Evolutionary conservation across 495 filamentous ascomycete species (phyloP), one percentile per base, ranked within the genome.

Genomic region (Penicillium taxi): DNA sequence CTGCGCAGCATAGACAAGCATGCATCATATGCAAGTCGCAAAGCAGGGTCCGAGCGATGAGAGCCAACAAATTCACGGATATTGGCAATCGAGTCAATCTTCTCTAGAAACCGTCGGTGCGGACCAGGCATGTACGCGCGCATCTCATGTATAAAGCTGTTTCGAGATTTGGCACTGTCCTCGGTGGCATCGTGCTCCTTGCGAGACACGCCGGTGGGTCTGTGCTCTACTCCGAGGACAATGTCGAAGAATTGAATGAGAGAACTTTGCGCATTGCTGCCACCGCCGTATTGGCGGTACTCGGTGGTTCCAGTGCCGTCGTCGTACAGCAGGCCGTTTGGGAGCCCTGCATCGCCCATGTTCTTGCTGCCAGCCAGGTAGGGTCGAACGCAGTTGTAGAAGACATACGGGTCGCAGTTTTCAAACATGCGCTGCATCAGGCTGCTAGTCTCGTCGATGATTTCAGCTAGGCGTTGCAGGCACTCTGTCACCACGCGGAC

Each of bases 81-180:
- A 50, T 99, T 96, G 35, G 90, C 80, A 7, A 95, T 84, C 1
- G 64, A 64, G 27, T 75, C 73, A 14, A 95, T 78, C 34, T 90
- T 80, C 35, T 84, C 71, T 1, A 98, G 69, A 63, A 98, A 98
- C 12, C 82, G 81, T 1, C 86, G 81, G 51, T 98, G 91, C 0
- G 84, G 75, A 2, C 87, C 87, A 4, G 91, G 91, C 91, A 98
- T 98, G 65, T 98, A 98, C 2, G 67, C 73, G 32, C 88, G 84
- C 91, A 98, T 98, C 38, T 96, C 91, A 48, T 82, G 77, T 54
- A 96, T 86, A 70, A 98, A 98, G 46, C 86, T 88, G 63, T 96
- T 78, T 16, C 77, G 74, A 41, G 47, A 21, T 42, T 44, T 45
- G 36, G 35, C 22, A n/a, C 27, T 24, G 23, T 37, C 42, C 37